Evolutionary conservation across 345 rosid species (phyloP).

Genomic region (Acer campestre): DNA sequence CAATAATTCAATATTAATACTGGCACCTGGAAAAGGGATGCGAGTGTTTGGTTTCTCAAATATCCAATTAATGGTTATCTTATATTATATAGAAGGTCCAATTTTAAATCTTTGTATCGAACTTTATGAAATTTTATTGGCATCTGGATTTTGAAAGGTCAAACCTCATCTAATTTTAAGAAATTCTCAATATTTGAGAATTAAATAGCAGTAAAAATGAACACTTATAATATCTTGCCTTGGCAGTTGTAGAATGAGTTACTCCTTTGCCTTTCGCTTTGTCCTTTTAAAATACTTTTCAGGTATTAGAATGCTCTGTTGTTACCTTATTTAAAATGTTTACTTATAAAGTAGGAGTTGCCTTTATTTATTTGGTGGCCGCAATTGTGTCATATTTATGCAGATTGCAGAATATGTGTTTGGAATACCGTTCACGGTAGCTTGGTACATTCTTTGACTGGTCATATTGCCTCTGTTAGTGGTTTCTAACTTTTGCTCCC

Average conservation of each 20-base stretch:
- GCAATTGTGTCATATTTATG: conserved; percentile 26
- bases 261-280: not conserved
- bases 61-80: conserved; percentile 1
- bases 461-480: conserved; percentile 94
- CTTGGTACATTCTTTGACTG: conserved; percentile 94
- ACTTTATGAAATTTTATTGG: conserved; percentile 8
- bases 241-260: not conserved
- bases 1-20: not conserved
- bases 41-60: not conserved
- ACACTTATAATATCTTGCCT: not conserved
- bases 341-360: not conserved
- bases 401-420: conserved; percentile 99
- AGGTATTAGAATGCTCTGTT: not conserved
- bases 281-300: conserved; percentile 3
- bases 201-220: not conserved
- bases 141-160: not conserved
- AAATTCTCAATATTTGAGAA: not conserved
- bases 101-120: not conserved
- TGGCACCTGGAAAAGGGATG: not conserved
- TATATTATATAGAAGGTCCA: not conserved
- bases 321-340: conserved; percentile 2
- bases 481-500: conserved; percentile 9
- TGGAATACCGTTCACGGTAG: conserved; percentile 99
- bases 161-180: not conserved
- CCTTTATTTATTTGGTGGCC: conserved; percentile 16